Base-by-base conservation (phyloP, 805 yeast genomes). In the Yamadazyma akitaensis region DNA sequence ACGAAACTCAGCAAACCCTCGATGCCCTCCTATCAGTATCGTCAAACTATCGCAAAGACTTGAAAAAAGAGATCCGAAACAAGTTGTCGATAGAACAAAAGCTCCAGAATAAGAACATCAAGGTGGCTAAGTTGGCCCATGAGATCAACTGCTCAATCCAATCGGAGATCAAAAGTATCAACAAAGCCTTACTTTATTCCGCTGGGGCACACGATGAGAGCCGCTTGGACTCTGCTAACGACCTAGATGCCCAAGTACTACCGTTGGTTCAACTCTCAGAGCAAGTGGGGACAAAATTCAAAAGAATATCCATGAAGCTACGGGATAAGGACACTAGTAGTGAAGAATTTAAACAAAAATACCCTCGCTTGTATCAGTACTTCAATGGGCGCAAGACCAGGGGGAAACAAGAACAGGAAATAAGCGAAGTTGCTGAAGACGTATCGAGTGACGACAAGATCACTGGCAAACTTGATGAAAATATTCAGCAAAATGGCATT, bases 101-200 rank as follows among this genome's bases (percentile, higher is more conserved):
- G 47, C 62, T 72, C 36, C 77, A 72, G 53, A 61, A 60, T 48
- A 67, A 68, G 46, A 72, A 72, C 52, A 65, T 70, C 21, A 60
- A 58, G 33, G 60, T 70, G 12, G 65, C 67, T 16, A 68, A 68
- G 49, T 50, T 58, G 36, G 58, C 64, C 28, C 43, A 46, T 4
- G 14, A 57, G 48, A 43, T 51, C 46, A 30, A 51, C 61, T 35
- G 58, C 55, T 32, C 56, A 53, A 41, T 49, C 32, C 36, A 36
- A 13, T 8, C n/a, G 2, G 51, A 48, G 25, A 43, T 38, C 6
- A 45, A 40, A 36, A 16, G 43, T 12, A 39, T 51, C 21, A 34
- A 37, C 19, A 47, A 39, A 26, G 35, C 42, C 2, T 6, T 47
- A 7, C 17, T 21, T 8, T 32, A 17, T 13, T 14, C 38, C 9